phyloP scores from a whole-genome alignment of 495 filamentous ascomycete species.

The Durotheca rogersii region DNA sequence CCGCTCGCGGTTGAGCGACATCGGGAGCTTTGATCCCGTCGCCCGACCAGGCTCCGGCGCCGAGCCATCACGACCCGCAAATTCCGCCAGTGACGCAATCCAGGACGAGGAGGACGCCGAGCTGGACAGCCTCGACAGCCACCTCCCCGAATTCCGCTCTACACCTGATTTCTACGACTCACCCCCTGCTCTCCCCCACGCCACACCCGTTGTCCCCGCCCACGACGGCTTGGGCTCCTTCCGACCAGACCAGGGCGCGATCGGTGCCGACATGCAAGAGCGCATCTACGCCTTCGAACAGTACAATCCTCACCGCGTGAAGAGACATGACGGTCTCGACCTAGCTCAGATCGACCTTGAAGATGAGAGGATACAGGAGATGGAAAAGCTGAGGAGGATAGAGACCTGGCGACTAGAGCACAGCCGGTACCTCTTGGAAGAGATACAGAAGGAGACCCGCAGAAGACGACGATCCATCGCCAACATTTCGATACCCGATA shows the following conservation, averaged over 20 bases:
- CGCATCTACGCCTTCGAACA: conserved; percentile 83
- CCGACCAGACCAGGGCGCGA: conserved; percentile 44
- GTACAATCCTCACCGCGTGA: conserved; percentile 71
- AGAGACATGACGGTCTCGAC: conserved; percentile 65
- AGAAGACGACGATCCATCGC: conserved; percentile 52
- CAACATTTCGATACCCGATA: conserved; percentile 14
- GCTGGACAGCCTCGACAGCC: conserved; percentile 87
- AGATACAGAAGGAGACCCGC: conserved; percentile 83
- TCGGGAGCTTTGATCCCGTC: conserved; percentile 76
- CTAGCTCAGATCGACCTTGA: conserved; percentile 54
- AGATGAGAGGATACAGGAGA: conserved; percentile 57
- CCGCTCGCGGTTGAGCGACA: conserved; percentile 75
- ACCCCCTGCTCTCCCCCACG: conserved; percentile 39
- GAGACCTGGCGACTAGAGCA: conserved; percentile 92
- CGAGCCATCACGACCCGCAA: conserved; percentile 42
- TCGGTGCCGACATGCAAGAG: conserved; percentile 61
- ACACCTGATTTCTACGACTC: conserved; percentile 55
- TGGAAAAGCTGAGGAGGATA: conserved; percentile 76
- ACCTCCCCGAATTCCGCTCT: conserved; percentile 78
- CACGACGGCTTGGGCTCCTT: conserved; percentile 94
- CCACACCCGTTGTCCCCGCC: conserved; percentile 69
- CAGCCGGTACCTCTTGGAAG: conserved; percentile 76
- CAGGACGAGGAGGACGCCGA: conserved; percentile 68
- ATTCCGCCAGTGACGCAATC: conserved; percentile 46
- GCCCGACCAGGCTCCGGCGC: conserved; percentile 50